phyloP scores from a whole-genome alignment of 805 yeast species.

The Candida easanensis region DNA sequence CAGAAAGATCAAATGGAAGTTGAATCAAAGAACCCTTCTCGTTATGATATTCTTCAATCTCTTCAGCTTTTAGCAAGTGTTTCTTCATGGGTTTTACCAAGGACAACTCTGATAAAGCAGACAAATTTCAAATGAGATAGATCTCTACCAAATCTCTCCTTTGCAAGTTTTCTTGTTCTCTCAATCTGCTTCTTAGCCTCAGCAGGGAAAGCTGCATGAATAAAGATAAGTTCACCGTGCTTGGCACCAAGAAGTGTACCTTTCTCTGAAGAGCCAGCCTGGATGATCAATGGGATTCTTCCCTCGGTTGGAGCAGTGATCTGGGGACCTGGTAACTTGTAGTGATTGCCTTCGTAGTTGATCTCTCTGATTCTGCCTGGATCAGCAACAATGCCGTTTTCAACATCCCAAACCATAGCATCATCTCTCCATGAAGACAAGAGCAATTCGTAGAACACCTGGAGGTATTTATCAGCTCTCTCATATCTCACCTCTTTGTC shows the following conservation, averaged over 20 bases:
- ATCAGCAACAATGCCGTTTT: conserved; percentile 35
- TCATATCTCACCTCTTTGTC: conserved; percentile 43
- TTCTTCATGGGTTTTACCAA: conserved; percentile 41
- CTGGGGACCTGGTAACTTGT: conserved; percentile 39
- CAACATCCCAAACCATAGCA: conserved; percentile 29
- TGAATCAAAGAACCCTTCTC: conserved; percentile 42
- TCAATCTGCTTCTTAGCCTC: conserved; percentile 30
- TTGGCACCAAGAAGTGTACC: conserved; percentile 44
- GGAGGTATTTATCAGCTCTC: conserved; percentile 43
- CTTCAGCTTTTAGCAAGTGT: conserved; percentile 37
- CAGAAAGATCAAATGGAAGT: conserved; percentile 40
- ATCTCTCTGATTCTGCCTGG: conserved; percentile 42
- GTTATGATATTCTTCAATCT: conserved; percentile 34
- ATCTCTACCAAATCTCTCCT: conserved; percentile 36
- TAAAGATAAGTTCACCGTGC: conserved; percentile 42
- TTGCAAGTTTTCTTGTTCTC: conserved; percentile 35
- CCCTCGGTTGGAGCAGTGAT: conserved; percentile 45
- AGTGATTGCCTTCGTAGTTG: conserved; percentile 41
- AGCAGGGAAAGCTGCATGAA: conserved; percentile 35
- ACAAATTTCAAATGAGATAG: conserved; percentile 39
- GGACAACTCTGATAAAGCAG: conserved; percentile 35
- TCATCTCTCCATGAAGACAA: conserved; percentile 47
- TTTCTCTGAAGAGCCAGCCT: conserved; percentile 44
- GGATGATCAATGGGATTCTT: conserved; percentile 43
- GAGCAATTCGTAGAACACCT: conserved; percentile 41